A percentile compares a stretch with the other conserved stretches of the same genome.
phyloP scores from a whole-genome alignment of 352 stramenopile genomes.

The Phytophthora cactorum region DNA sequence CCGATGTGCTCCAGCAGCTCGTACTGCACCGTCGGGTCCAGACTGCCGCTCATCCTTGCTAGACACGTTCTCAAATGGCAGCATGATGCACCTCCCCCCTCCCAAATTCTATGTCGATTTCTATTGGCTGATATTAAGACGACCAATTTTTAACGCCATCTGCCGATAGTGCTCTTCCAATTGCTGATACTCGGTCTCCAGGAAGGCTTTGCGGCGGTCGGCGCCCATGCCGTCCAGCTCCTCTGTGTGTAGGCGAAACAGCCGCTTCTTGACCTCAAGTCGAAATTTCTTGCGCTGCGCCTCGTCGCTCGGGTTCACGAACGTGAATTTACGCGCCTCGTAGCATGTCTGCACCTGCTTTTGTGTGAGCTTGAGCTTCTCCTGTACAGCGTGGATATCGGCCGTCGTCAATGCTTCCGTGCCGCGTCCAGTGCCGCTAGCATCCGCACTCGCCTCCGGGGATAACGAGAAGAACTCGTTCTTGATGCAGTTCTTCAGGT shows the following conservation, averaged over 20 bases:
- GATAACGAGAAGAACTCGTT: constrained; percentile 68
- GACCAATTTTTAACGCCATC: constrained; percentile 44
- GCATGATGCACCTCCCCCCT: background rate
- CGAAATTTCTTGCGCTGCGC: constrained; percentile 68
- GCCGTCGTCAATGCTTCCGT: constrained; percentile 46
- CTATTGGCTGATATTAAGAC: constrained; percentile 21
- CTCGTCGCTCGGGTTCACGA: constrained; percentile 59
- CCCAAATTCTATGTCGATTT: constrained; percentile 19
- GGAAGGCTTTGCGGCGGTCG: constrained; percentile 80
- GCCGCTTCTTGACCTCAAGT: constrained; percentile 84
- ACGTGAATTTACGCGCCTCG: constrained; percentile 71
- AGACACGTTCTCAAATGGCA: constrained; percentile 9
- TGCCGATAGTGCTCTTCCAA: constrained; percentile 61
- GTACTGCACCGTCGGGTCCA: constrained; percentile 67
- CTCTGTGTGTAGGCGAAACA: constrained; percentile 70
- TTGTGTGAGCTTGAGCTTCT: constrained; percentile 81
- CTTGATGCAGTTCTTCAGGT: constrained; percentile 65
- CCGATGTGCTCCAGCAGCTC: constrained; percentile 85
- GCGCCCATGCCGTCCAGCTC: constrained; percentile 77
- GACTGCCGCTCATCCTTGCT: constrained; percentile 48
- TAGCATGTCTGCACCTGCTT: constrained; percentile 84
- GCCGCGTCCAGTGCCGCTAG: constrained; percentile 35
- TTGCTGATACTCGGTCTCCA: constrained; percentile 66
- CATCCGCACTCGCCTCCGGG: constrained; percentile 28
- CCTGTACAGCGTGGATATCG: constrained; percentile 70